Conservation (phyloP, 2,329 filamentous ascomycete genomes). For the Ophiosphaerella herpotricha region DNA sequence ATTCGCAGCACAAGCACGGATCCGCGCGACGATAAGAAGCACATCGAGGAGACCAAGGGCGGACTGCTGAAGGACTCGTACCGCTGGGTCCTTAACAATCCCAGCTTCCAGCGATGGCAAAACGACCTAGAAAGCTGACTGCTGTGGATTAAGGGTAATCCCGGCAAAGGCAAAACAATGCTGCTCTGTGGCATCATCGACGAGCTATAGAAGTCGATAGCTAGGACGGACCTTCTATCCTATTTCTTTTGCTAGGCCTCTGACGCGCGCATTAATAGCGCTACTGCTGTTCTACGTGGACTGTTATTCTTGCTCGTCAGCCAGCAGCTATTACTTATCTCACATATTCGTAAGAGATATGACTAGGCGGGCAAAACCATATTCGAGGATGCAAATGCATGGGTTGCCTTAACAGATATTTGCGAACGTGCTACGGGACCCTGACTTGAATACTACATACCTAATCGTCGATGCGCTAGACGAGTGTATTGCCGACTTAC, state of each 20-base stretch:
- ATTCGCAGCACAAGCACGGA: background rate
- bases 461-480: slow-evolving; percentile 11
- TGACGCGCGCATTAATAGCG: slow-evolving; percentile 30
- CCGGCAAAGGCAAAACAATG: background rate
- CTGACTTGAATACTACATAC: slow-evolving; percentile 3
- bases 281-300: slow-evolving; percentile 42
- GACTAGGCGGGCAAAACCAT: background rate
- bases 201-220: slow-evolving; percentile 21
- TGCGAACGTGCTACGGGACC: slow-evolving; percentile 46
- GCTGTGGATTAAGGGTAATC: too few relatives aligned
- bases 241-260: slow-evolving; percentile 25
- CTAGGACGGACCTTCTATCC: slow-evolving; percentile 20
- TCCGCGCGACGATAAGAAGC: background rate
- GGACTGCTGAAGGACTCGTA: too few relatives aligned
- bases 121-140: too few relatives aligned
- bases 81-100: too few relatives aligned
- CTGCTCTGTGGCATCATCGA: slow-evolving; percentile 5
- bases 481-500: slow-evolving; percentile 4
- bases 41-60: too few relatives aligned
- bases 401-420: slow-evolving; percentile 40
- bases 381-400: slow-evolving; percentile 9
- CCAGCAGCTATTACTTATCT: slow-evolving; percentile 12
- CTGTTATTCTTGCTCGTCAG: slow-evolving; percentile 49
- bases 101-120: too few relatives aligned
- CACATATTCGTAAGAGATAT: background rate